A percentile compares a stretch with the other conserved stretches of the same genome.
phyloP scores from a whole-genome alignment of 176 grass and related monocot species.

The Oryza meyeriana region DNA sequence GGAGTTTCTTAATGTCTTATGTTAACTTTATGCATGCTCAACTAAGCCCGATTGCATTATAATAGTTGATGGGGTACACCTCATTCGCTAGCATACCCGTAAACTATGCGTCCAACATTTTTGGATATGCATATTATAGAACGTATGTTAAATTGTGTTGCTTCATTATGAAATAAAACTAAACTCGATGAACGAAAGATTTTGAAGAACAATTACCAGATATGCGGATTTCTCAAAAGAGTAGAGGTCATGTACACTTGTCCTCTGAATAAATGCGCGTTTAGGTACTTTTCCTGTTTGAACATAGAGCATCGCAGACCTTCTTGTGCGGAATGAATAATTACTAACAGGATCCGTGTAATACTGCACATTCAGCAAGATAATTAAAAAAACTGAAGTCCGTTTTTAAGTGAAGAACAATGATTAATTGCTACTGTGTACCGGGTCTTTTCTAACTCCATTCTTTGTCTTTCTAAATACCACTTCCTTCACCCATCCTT shows the following conservation, averaged over 20 bases:
- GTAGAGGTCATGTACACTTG: conserved; percentile 45
- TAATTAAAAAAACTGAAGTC: neutral
- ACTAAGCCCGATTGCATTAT: no score
- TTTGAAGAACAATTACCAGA: conserved; percentile 23
- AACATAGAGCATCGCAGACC: conserved; percentile 29
- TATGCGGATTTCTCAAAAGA: conserved; percentile 38
- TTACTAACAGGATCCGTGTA: conserved; percentile 34
- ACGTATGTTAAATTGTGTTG: no score
- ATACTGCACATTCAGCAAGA: conserved; percentile 35
- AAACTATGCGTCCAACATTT: no score
- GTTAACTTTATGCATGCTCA: no score
- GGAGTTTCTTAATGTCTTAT: no score
- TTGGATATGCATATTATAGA: no score
- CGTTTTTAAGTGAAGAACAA: neutral
- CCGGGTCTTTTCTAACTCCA: conserved; percentile 41
- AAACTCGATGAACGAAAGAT: neutral
- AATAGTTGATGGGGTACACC: no score
- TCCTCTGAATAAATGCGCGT: conserved; percentile 29
- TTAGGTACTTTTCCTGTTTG: conserved; percentile 33
- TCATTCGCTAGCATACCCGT: no score
- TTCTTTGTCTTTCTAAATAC: conserved; percentile 36
- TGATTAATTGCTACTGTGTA: conserved; percentile 8
- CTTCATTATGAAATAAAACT: neutral
- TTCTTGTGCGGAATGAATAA: conserved; percentile 41
- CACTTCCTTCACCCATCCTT: conserved; percentile 43